Evolutionary conservation across 805 yeast species (phyloP).

Genomic region (Candida boleticola): DNA sequence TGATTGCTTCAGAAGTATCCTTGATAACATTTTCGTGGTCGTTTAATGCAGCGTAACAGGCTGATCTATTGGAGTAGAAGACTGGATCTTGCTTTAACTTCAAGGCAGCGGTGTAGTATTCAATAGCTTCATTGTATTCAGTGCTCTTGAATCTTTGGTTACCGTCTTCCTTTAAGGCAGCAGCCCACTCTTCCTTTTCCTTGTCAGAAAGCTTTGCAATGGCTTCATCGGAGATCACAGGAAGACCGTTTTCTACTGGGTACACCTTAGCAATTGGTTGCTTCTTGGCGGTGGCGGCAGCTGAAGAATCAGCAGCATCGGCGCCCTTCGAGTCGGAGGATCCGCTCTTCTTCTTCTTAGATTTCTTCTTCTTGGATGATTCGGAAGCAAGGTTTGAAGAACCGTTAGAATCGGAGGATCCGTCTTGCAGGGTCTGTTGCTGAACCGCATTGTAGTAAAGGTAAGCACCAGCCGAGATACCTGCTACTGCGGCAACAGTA

Average conservation of each 20-base stretch:
- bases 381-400: conserved; percentile 10
- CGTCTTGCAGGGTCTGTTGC: conserved; percentile 13
- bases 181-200: conserved; percentile 63
- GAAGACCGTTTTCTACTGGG: conserved; percentile 60
- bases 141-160: conserved; percentile 72
- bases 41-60: conserved; percentile 83
- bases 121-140: conserved; percentile 72
- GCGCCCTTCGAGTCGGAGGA: conserved; percentile 16
- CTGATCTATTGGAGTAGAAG: conserved; percentile 93
- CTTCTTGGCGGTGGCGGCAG: conserved; percentile 22
- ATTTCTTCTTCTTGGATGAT: conserved; percentile 34
- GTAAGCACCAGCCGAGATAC: conserved; percentile 63
- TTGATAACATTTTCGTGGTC: conserved; percentile 81
- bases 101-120: conserved; percentile 76
- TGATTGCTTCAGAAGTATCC: conserved; percentile 84
- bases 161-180: conserved; percentile 85
- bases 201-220: conserved; percentile 45
- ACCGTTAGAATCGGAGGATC: conserved; percentile 15
- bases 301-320: too few species aligned
- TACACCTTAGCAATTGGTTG: conserved; percentile 26
- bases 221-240: conserved; percentile 49
- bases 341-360: conserved; percentile 46
- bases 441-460: conserved; percentile 45
- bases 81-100: conserved; percentile 77
- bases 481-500: conserved; percentile 60